Evolutionary conservation across 2,329 filamentous ascomycete genomes (phyloP).

Genomic region (Thermomyces lanuginosus): DNA sequence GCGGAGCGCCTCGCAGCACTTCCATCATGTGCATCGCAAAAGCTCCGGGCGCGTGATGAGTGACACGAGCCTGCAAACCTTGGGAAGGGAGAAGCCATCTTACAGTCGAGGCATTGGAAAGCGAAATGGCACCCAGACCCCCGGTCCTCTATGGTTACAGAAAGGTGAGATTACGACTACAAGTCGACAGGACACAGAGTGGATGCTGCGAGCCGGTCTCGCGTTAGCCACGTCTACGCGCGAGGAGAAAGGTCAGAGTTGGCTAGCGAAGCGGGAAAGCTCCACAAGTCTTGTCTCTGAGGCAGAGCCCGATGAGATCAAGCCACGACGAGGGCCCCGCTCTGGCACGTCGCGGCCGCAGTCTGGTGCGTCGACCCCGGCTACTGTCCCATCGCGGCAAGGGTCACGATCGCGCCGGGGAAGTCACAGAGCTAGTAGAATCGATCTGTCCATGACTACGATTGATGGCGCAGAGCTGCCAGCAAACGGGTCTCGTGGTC

Average conservation of each 20-base stretch:
- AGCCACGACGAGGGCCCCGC: slow-evolving; percentile 8
- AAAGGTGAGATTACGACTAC: too few species aligned
- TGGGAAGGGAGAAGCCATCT: slow-evolving; percentile 13
- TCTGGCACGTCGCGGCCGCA: slow-evolving; percentile 13
- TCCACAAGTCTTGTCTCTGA: slow-evolving; percentile 36
- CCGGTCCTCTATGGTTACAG: slow-evolving; percentile 4
- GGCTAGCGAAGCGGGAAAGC: slow-evolving; percentile 40
- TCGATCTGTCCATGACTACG: slow-evolving; percentile 21
- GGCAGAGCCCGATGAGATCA: slow-evolving; percentile 18
- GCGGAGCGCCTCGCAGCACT: slow-evolving; percentile 22
- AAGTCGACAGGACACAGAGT: slow-evolving; percentile 32
- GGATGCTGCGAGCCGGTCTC: slow-evolving; percentile 43
- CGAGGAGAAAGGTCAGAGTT: slow-evolving; percentile 47
- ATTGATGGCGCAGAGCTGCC: slow-evolving; percentile 8
- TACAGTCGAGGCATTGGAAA: slow-evolving; percentile 5
- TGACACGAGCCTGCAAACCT: slow-evolving; percentile 19
- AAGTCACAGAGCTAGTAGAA: slow-evolving; percentile 20
- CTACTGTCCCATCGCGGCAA: slow-evolving; percentile 14
- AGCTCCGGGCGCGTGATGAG: slow-evolving; percentile 20
- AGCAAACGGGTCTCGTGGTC: slow-evolving; percentile 7
- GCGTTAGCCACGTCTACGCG: slow-evolving; percentile 40
- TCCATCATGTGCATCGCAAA: slow-evolving; percentile 17
- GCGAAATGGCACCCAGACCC: slow-evolving; percentile 2
- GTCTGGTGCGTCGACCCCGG: slow-evolving; percentile 23
- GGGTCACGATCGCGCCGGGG: slow-evolving; percentile 17